phyloP scores from a whole-genome alignment of 495 filamentous ascomycete genomes.

The Cenococcum geophilum region DNA sequence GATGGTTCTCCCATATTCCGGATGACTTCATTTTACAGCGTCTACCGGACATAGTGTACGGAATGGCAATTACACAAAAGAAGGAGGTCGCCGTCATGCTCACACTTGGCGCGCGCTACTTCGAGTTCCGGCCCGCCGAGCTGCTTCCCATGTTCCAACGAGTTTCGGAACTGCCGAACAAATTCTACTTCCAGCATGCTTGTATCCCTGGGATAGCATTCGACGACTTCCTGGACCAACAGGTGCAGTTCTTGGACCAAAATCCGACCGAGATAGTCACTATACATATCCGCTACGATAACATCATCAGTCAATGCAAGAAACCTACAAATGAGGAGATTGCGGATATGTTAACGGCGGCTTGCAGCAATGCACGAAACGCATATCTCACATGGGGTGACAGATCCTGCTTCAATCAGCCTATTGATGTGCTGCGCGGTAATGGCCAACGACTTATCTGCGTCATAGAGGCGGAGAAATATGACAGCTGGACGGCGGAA shows the following conservation, averaged over 20 bases:
- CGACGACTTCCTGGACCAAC: slow-evolving; percentile 41
- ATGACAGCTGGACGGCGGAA: slow-evolving; percentile 45
- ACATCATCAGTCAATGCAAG: slow-evolving; percentile 41
- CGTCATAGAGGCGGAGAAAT: slow-evolving; percentile 41
- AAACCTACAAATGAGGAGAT: slow-evolving; percentile 42
- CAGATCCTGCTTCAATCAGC: slow-evolving; percentile 20
- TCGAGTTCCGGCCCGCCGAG: slow-evolving; percentile 48
- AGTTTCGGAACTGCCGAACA: slow-evolving; percentile 38
- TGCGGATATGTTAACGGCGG: slow-evolving; percentile 37
- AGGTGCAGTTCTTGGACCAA: slow-evolving; percentile 41
- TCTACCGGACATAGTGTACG: slow-evolving; percentile 45
- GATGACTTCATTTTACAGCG: slow-evolving; percentile 38
- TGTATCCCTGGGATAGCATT: slow-evolving; percentile 49
- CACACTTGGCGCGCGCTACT: slow-evolving; percentile 46
- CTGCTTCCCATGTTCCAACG: slow-evolving; percentile 38
- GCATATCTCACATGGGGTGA: slow-evolving; percentile 7
- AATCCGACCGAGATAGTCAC: slow-evolving; percentile 47
- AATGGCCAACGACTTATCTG: slow-evolving; percentile 43
- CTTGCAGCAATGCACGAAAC: slow-evolving; percentile 15
- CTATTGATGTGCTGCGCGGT: slow-evolving; percentile 39
- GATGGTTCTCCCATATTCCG: not conserved
- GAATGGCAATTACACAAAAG: slow-evolving; percentile 48
- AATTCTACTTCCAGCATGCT: slow-evolving; percentile 47
- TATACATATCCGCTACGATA: slow-evolving; percentile 47
- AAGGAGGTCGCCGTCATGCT: slow-evolving; percentile 43